Evolutionary conservation across 139 green algal species (phyloP).

Genomic region (Chlamydomonas sp.): DNA sequence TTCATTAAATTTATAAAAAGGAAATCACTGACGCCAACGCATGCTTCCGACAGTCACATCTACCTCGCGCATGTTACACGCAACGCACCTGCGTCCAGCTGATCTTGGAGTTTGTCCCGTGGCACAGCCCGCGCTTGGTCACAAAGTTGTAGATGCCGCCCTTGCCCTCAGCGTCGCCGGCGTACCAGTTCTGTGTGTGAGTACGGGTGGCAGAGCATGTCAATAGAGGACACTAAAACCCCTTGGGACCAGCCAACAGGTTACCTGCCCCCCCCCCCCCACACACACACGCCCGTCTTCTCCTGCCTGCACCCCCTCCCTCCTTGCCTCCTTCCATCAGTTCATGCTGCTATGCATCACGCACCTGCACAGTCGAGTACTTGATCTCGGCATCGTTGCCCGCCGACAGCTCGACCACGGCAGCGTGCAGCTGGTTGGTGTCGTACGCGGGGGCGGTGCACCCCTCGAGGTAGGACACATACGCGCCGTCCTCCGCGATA

Average conservation of each 20-base stretch:
- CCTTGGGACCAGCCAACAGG: too few species aligned
- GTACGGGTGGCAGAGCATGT: too few species aligned
- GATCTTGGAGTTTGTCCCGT: slow-evolving; percentile 89
- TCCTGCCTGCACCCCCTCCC: too few species aligned
- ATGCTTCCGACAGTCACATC: background rate
- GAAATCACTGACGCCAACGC: slow-evolving; percentile 3
- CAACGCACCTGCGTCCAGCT: slow-evolving; percentile 90
- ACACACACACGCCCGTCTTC: too few species aligned
- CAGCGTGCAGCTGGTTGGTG: slow-evolving; percentile 95
- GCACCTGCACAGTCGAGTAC: slow-evolving; percentile 99
- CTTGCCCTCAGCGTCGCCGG: slow-evolving; percentile 78
- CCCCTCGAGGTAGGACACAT: slow-evolving; percentile 96
- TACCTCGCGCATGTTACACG: background rate
- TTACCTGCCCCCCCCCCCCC: too few species aligned
- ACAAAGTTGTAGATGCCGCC: slow-evolving; percentile 99
- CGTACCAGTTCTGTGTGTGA: too few species aligned
- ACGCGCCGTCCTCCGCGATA: slow-evolving; percentile 85
- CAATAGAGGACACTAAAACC: too few species aligned
- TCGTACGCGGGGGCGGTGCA: slow-evolving; percentile 95
- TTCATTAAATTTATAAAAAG: too few species aligned
- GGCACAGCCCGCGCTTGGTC: slow-evolving; percentile 95
- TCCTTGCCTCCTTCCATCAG: too few species aligned
- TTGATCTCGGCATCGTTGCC: slow-evolving; percentile 92
- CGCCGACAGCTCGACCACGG: slow-evolving; percentile 91
- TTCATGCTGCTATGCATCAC: too few species aligned